A percentile compares a stretch with the other conserved stretches of the same genome.
Evolutionary conservation across 148 eudicot genomes (phyloP).

Genomic region (Vaccinium macrocarpon): DNA sequence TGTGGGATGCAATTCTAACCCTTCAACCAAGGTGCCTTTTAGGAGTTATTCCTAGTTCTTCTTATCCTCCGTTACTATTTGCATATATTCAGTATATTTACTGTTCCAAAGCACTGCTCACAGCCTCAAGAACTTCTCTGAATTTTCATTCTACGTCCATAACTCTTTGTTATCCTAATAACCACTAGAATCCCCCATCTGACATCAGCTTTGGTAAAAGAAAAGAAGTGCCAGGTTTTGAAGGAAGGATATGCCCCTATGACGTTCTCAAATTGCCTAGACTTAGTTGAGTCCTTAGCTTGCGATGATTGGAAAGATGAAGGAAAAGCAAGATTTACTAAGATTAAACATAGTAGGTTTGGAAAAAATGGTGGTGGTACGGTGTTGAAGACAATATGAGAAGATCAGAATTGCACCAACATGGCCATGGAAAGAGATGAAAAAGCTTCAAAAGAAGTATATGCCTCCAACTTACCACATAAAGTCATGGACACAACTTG

Average conservation of each 20-base stretch:
- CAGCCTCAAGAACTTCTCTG: background rate
- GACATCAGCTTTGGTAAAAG: background rate
- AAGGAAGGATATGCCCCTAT: background rate
- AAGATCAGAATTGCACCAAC: background rate
- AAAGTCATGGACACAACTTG: too few relatives aligned
- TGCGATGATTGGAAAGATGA: background rate
- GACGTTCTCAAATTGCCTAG: background rate
- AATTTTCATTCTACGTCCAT: background rate
- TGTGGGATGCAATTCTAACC: background rate
- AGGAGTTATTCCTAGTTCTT: background rate
- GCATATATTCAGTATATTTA: background rate
- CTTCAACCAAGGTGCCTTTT: background rate
- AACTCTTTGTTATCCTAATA: background rate
- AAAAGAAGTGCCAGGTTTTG: background rate
- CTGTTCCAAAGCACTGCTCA: background rate
- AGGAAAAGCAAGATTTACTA: background rate
- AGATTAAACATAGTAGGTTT: background rate
- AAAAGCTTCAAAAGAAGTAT: background rate
- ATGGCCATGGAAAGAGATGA: background rate
- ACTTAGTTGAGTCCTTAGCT: background rate
- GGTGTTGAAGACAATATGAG: background rate
- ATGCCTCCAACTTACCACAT: too few relatives aligned
- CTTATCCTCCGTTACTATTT: background rate
- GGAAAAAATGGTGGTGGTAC: background rate
- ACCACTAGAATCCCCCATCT: background rate